Percentiles rank a stretch among this genome's conserved stretches.
Evolutionary conservation across 129 eudicot genomes (phyloP).

Genomic region (Chrysanthemum makinoi): DNA sequence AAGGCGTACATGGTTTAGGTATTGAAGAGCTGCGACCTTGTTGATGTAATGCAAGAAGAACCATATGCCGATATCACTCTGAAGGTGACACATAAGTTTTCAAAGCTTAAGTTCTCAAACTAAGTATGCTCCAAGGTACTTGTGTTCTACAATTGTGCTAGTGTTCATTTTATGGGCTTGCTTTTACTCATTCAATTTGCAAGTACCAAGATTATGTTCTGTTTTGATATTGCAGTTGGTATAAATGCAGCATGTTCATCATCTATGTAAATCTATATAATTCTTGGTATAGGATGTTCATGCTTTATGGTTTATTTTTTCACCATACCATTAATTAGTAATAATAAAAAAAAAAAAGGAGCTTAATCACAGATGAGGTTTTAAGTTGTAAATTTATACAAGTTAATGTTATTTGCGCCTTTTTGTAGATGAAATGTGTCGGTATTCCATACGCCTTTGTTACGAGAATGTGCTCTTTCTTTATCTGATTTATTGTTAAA

Average conservation of each 20-base stretch:
- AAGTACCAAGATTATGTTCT: slow-evolving; percentile 1
- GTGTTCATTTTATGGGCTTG: neutral
- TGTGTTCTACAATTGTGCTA: neutral
- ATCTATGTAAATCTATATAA: slow-evolving; percentile 10
- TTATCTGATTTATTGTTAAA: no score
- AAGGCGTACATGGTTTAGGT: slow-evolving; percentile 39
- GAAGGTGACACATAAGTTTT: slow-evolving; percentile 57
- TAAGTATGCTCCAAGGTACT: slow-evolving; percentile 11
- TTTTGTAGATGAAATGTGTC: no score
- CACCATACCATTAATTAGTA: no score
- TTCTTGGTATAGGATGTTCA: no score
- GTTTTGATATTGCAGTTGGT: slow-evolving; percentile 29
- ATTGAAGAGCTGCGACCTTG: slow-evolving; percentile 52
- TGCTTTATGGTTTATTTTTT: no score
- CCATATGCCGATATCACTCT: slow-evolving; percentile 59
- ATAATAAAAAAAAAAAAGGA: no score
- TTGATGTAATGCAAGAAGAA: slow-evolving; percentile 62
- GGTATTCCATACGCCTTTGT: no score
- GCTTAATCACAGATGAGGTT: no score
- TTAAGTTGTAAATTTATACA: no score
- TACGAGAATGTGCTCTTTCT: no score
- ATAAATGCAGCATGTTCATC: slow-evolving; percentile 1
- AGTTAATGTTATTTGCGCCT: no score
- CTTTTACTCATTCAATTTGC: neutral
- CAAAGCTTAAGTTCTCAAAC: slow-evolving; percentile 41